Percentiles rank a stretch among this genome's conserved stretches.
phyloP scores from a whole-genome alignment of 768 basidiomycete genomes.

The Naematelia aurantialba region DNA sequence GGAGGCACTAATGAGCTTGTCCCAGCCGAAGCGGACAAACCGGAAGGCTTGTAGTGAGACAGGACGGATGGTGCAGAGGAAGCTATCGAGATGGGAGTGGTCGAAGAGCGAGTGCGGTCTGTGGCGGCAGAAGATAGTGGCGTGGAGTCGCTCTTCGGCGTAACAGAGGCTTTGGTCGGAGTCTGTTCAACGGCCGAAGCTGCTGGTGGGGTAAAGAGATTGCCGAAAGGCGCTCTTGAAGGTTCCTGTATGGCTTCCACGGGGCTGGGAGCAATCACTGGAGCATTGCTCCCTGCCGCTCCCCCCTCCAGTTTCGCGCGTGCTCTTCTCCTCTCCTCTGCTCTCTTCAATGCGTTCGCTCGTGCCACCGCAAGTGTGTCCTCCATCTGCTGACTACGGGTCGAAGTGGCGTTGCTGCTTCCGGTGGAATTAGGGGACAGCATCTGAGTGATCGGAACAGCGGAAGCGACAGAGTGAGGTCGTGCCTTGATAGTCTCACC shows the following conservation, averaged over 20 bases:
- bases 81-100: constrained; percentile 21
- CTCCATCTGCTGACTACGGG: constrained; percentile 26
- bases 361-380: constrained; percentile 39
- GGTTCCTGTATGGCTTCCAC: constrained; percentile 4
- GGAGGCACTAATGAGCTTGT: background rate
- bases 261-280: background rate
- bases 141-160: constrained; percentile 1
- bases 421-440: constrained; percentile 36
- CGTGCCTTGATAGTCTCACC: constrained; percentile 1
- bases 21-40: constrained; percentile 13
- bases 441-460: constrained; percentile 21
- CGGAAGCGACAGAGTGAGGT: constrained; percentile 26
- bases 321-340: constrained; percentile 36
- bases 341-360: constrained; percentile 38
- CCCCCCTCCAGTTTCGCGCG: constrained; percentile 13
- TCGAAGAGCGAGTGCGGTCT: constrained; percentile 9
- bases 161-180: background rate
- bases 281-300: background rate
- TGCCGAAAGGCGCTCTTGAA: constrained; percentile 14
- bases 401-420: constrained; percentile 22
- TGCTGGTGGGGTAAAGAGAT: constrained; percentile 29
- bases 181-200: background rate
- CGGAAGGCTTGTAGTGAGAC: constrained; percentile 29
- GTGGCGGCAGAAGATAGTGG: constrained; percentile 6
- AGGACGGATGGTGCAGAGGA: constrained; percentile 11